Evolutionary conservation across 768 basidiomycete genomes (phyloP), one percentile per base, ranked within the genome.

Genomic region (Chiua virens): DNA sequence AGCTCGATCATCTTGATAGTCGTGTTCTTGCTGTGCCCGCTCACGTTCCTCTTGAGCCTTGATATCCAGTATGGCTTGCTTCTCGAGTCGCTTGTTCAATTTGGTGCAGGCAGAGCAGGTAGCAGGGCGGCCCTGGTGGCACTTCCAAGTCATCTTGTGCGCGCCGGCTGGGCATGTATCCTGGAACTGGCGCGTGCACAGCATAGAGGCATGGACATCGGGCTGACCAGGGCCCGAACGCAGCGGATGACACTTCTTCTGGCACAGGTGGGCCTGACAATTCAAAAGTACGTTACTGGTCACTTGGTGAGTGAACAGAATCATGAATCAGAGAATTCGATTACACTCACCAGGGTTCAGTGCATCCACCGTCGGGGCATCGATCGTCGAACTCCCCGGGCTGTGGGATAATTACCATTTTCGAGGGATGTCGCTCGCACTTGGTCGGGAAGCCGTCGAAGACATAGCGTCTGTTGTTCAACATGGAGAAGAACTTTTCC

Each of bases 351-450:
- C 86, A 88, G 36, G 76, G 74, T 50, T 77, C 73, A 2, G 58
- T 67, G 50, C 86, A 88, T 3, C 86, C 86, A 5, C 86, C 86
- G 37, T 86, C 85, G 0, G 86, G 86, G 53, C 74, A 75, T 21
- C 70, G 58, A 18, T 54, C 53, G 8, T 84, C 80, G 47, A 88
- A 88, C 3, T 85, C 78, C 1, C 50, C 66, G 0, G 79, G 66
- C 10, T 61, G 35, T 9, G 62, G 58, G 3, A 88, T 58, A 15
- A 73, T 39, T 0, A 64, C 68, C 0, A 53, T 75, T 8, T 66
- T 70, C 34, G 72, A 59, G 0, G 77, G 76, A 61, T 88, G 86
- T 2, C 71, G 73, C 52, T 82, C 75, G 52, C 86, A 88, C 50
- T 65, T 66, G 23, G 80, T 71, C 5, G 86, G 86, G 28, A 88